phyloP scores from a whole-genome alignment of 2,329 filamentous ascomycete genomes.

The Xenosphaeropsis pyriputrescens region DNA sequence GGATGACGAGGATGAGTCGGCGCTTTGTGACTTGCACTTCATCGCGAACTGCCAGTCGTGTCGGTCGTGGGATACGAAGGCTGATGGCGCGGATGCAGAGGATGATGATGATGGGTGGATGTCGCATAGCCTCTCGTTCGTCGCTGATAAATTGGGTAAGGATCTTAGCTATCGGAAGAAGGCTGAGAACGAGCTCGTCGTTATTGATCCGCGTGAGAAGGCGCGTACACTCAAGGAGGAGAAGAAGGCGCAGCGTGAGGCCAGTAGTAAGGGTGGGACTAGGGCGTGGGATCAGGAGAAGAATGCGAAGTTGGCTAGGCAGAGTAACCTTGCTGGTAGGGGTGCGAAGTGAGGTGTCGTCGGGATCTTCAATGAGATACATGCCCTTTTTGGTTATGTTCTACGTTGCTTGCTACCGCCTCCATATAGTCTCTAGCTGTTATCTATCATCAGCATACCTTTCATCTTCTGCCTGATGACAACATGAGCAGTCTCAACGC shows the following conservation, averaged over 20 bases:
- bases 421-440: neutral
- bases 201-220: constrained; percentile 84
- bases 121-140: constrained; percentile 71
- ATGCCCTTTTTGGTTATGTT: neutral
- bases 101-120: constrained; percentile 66
- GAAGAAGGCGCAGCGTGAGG: constrained; percentile 43
- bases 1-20: constrained; percentile 51
- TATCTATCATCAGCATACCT: too few relatives aligned
- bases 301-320: constrained; percentile 39
- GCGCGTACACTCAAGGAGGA: constrained; percentile 57
- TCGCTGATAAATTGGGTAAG: constrained; percentile 81
- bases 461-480: too few relatives aligned
- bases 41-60: constrained; percentile 93
- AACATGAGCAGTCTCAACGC: too few relatives aligned
- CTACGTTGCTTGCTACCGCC: neutral
- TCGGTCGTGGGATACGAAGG: constrained; percentile 55
- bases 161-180: constrained; percentile 80
- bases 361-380: constrained; percentile 2
- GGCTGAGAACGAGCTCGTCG: constrained; percentile 79
- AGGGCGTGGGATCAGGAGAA: constrained; percentile 43
- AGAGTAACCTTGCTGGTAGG: constrained; percentile 37
- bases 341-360: constrained; percentile 30
- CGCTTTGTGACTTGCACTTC: constrained; percentile 86
- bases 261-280: constrained; percentile 27
- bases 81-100: constrained; percentile 32